phyloP scores from a whole-genome alignment of 2,329 filamentous ascomycete genomes.

The Fusarium redolens region DNA sequence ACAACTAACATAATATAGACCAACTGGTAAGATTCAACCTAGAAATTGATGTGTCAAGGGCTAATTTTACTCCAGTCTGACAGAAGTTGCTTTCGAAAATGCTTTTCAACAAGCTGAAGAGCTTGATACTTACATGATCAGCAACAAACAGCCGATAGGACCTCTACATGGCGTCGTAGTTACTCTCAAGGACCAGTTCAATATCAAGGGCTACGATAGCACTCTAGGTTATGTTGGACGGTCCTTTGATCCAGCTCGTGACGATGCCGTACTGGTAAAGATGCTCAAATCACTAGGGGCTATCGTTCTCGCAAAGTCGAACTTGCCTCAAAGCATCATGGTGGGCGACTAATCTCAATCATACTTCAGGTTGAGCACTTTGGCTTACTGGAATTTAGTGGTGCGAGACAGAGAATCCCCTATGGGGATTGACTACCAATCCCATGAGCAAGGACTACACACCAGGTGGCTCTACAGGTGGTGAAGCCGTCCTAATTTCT shows the following conservation, averaged over 20 bases:
- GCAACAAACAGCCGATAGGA: background rate
- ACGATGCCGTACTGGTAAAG: background rate
- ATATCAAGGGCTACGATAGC: background rate
- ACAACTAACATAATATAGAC: background rate
- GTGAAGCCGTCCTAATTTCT: background rate
- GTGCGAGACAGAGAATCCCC: conserved; percentile 1
- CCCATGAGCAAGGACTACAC: background rate
- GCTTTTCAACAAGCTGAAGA: background rate
- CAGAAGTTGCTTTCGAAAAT: background rate
- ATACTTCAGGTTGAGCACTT: fast-evolving
- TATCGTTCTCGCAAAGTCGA: background rate
- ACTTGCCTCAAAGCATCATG: conserved; percentile 6
- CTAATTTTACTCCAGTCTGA: background rate
- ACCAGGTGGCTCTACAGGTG: background rate
- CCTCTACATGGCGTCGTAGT: background rate
- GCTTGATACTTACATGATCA: background rate
- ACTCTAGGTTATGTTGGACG: background rate
- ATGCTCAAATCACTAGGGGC: background rate
- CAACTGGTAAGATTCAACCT: background rate
- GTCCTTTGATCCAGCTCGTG: background rate
- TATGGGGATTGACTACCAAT: background rate
- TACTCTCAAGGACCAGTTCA: conserved; percentile 6
- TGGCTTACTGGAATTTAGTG: background rate
- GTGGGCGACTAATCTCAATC: background rate
- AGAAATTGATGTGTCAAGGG: fast-evolving